Evolutionary conservation across 2,329 filamentous ascomycete species (phyloP), one percentile per base, ranked within the genome.

Genomic region (Stagonosporopsis rhizophila): DNA sequence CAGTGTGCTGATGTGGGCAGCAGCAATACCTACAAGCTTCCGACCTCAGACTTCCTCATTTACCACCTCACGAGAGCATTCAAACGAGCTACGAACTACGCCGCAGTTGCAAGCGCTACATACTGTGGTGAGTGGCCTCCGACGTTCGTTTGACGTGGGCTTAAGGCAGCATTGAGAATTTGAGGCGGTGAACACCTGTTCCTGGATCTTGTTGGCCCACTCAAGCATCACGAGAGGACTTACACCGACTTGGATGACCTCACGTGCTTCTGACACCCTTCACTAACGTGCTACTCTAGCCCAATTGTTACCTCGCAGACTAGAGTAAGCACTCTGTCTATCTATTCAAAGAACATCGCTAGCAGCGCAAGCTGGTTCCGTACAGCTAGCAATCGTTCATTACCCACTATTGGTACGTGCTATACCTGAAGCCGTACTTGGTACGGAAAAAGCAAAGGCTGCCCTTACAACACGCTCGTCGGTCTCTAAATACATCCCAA

Each of bases 241-340:
- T 44, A 54, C 52, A 54, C 52, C 52, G 39, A 54, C 39, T 20
- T 22, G 9, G 12, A 28, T 17, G 22, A 22, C 30, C 15, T 44
- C 38, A 49, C 30, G 25, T 44, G 39, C 44, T 15, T 15, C 19
- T n/a, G 12, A 4, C 23, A n/a, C 20, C 35, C 8, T 2, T 19
- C 17, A 17, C 8, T n/a, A n/a, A 22, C 37, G n/a, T 39, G 17
- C 35, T 4, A 6, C 8, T n/a, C 30, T n/a, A 32, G 30, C n/a
- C 27, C 14, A 32, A n/a, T 32, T 8, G 28, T 32, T 7, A 15
- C 14, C 14, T 32, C 5, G 14, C 15, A 32, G 7, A 4, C 15
- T 7, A 7, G 15, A 32, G 4, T 8, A 28, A 28, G 28, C 28
- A 12, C 12, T 30, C 28, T 27, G 5, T 32, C 30, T 32, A 32